These are phyloP conservation scores for Cordyceps fumosorosea DNA, from an alignment of 2,329 filamentous ascomycete species.

Conservation along the genomic window DNA sequence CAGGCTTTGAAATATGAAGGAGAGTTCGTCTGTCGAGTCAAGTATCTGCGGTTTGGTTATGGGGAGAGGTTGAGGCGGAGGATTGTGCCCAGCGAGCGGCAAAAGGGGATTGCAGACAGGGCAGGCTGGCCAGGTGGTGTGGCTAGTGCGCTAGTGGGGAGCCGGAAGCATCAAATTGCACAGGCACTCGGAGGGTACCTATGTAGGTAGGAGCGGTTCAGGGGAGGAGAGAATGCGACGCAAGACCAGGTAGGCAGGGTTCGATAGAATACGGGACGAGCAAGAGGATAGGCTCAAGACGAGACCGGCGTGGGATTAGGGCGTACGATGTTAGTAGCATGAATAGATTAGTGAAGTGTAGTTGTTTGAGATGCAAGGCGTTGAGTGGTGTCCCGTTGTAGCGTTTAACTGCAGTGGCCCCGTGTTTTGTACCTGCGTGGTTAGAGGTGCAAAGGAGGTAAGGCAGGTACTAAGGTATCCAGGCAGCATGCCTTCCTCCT, in stretches of 20 bases:
- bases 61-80: not conserved
- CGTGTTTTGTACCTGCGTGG: slow-evolving; percentile 5
- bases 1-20: not conserved
- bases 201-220: not conserved
- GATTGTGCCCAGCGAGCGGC: not conserved
- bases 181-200: no score
- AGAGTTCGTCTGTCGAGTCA: slow-evolving; percentile 1
- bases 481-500: not conserved
- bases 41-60: not conserved
- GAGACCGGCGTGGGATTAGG: not conserved
- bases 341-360: not conserved
- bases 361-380: slow-evolving; percentile 6
- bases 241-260: not conserved
- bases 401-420: not conserved
- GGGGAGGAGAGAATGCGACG: not conserved
- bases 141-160: slow-evolving; percentile 2
- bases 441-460: not conserved
- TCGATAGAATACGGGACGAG: not conserved
- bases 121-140: slow-evolving; percentile 12
- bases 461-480: no score
- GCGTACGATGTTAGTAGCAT: not conserved
- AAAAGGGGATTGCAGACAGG: slow-evolving; percentile 2
- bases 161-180: not conserved
- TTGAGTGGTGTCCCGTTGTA: not conserved
- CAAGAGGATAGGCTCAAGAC: not conserved